A percentile compares a stretch with the other conserved stretches of the same genome.
Evolutionary conservation across 805 yeast genomes (phyloP).

Genomic region (Saccharomycopsis vini): DNA sequence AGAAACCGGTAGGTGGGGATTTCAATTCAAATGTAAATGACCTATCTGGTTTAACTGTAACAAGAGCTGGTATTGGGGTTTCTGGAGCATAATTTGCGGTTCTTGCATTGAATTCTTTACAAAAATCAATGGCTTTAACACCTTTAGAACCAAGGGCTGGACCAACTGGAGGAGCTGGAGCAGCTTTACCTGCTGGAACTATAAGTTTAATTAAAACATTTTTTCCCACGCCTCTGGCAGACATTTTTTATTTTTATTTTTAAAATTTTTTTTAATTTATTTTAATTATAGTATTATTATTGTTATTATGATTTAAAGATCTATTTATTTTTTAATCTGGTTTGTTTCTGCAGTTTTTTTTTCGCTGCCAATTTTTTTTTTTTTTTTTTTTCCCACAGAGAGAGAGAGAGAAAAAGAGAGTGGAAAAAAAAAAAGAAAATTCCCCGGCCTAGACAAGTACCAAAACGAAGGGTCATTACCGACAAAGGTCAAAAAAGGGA

Average conservation of each 20-base stretch:
- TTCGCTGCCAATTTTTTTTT: not conserved
- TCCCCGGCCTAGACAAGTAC: too few relatives aligned
- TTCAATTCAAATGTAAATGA: conserved; percentile 78
- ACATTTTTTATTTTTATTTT: conserved; percentile 22
- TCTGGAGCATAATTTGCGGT: conserved; percentile 84
- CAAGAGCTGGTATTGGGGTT: conserved; percentile 77
- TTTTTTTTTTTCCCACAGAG: not conserved
- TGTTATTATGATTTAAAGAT: too few relatives aligned
- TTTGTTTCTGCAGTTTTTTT: not conserved
- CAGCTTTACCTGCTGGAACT: conserved; percentile 96
- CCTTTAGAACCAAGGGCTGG: conserved; percentile 98
- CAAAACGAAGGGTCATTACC: too few relatives aligned
- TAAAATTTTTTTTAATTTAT: too few relatives aligned
- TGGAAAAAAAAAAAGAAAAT: too few relatives aligned
- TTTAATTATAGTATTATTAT: too few relatives aligned
- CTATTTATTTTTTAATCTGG: not conserved
- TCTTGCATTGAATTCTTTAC: conserved; percentile 96
- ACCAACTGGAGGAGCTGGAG: conserved; percentile 98
- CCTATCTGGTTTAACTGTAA: conserved; percentile 89
- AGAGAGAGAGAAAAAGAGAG: too few relatives aligned
- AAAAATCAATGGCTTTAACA: conserved; percentile 95
- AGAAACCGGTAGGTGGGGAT: conserved; percentile 86
- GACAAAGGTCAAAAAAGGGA: too few relatives aligned
- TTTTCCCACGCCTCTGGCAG: conserved; percentile 34
- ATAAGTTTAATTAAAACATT: conserved; percentile 74